Evolutionary conservation across 768 basidiomycete species (phyloP).

Genomic region (Mycena olivaceomarginata): DNA sequence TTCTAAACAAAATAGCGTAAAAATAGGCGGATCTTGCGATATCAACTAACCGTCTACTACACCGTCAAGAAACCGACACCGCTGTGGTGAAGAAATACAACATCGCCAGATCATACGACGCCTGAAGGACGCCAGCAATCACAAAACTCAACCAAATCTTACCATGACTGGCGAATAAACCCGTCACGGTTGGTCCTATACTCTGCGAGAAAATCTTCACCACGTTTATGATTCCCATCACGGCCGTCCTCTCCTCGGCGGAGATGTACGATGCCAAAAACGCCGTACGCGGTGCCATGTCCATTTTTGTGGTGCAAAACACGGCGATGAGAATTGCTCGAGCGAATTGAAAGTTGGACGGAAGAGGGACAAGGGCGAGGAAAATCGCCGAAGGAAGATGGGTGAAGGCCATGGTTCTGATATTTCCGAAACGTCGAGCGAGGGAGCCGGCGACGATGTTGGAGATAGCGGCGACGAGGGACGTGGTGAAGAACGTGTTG

Average conservation of each 20-base stretch:
- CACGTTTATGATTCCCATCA: slow-evolving; percentile 33
- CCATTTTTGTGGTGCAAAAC: slow-evolving; percentile 36
- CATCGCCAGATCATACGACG: slow-evolving; percentile 35
- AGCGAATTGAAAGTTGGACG: slow-evolving; percentile 28
- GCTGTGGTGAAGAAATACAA: slow-evolving; percentile 34
- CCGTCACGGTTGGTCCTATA: slow-evolving; percentile 26
- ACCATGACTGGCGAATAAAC: slow-evolving; percentile 25
- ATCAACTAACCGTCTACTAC: neutral
- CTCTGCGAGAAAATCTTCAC: slow-evolving; percentile 29
- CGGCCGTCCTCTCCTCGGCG: slow-evolving; percentile 33
- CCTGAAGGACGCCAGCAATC: slow-evolving; percentile 32
- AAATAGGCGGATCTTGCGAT: neutral
- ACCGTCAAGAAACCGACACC: slow-evolving; percentile 21
- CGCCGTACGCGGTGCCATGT: slow-evolving; percentile 33
- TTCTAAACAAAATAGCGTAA: neutral
- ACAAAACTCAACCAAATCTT: slow-evolving; percentile 37
- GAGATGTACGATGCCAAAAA: slow-evolving; percentile 28
- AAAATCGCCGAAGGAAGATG: slow-evolving; percentile 34
- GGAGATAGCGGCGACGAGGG: slow-evolving; percentile 36
- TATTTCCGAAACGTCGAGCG: slow-evolving; percentile 29
- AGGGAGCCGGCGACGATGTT: slow-evolving; percentile 32
- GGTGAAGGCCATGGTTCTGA: slow-evolving; percentile 34
- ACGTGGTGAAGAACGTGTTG: slow-evolving; percentile 33
- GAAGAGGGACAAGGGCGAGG: slow-evolving; percentile 31
- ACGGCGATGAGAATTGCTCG: slow-evolving; percentile 28